Conservation (phyloP, 768 basidiomycete species). For the Lentinula boryana region DNA sequence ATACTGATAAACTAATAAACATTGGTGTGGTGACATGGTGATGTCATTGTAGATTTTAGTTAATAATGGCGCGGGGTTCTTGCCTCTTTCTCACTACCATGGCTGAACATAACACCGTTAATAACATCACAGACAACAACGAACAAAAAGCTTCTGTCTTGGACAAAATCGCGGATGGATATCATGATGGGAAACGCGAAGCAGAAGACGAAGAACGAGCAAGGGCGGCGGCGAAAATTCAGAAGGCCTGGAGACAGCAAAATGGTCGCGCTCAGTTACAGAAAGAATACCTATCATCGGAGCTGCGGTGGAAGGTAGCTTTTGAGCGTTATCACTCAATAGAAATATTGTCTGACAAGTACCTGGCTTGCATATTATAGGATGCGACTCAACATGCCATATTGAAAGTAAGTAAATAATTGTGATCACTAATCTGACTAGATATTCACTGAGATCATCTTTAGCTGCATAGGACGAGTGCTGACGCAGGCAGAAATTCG, state of each 20-base stretch:
- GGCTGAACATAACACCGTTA: neutral
- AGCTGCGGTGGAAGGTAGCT: conserved; percentile 5
- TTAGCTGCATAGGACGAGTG: conserved; percentile 35
- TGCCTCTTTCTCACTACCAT: neutral
- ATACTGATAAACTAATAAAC: neutral
- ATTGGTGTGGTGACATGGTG: neutral
- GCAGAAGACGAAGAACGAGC: conserved; percentile 2
- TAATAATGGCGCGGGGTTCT: neutral
- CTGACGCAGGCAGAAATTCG: conserved; percentile 38
- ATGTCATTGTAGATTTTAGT: neutral
- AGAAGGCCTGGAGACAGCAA: conserved; percentile 16
- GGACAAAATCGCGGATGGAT: conserved; percentile 23
- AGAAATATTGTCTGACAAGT: neutral
- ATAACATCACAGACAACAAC: conserved; percentile 24
- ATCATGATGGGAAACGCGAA: conserved; percentile 1
- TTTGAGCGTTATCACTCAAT: neutral
- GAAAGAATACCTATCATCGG: conserved; percentile 6
- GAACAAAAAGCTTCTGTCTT: conserved; percentile 30
- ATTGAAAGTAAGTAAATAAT: conserved; percentile 25
- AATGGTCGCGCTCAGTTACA: conserved; percentile 1
- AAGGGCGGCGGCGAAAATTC: conserved; percentile 13
- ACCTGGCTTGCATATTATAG: neutral
- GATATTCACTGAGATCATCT: neutral
- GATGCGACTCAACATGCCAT: conserved; percentile 32
- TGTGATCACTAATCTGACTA: neutral